Conservation (phyloP, 2,329 filamentous ascomycete species). For the Metarhizium guizhouense region DNA sequence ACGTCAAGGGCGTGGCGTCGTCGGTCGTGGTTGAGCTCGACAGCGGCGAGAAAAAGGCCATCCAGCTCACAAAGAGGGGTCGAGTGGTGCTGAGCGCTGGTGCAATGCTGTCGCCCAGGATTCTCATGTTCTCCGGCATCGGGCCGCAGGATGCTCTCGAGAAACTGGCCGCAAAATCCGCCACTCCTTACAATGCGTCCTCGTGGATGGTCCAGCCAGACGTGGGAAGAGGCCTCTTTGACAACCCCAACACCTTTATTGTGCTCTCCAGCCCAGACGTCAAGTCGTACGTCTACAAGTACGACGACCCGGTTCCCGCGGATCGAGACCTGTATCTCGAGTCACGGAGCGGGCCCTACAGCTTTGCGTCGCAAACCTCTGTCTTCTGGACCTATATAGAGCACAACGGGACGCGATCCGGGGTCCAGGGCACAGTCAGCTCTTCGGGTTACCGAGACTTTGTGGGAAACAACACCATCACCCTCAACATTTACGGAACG, state of each 20-base stretch:
- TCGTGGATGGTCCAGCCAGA: slow-evolving; percentile 39
- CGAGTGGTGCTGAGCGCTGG: slow-evolving; percentile 32
- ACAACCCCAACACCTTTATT: slow-evolving; percentile 48
- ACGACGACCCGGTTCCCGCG: slow-evolving; percentile 29
- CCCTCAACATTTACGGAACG: slow-evolving; percentile 48
- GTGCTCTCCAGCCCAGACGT: slow-evolving; percentile 33
- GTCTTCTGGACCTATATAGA: slow-evolving; percentile 42
- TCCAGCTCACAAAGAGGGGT: slow-evolving; percentile 14
- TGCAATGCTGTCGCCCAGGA: slow-evolving; percentile 27
- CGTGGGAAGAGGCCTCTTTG: slow-evolving; percentile 42
- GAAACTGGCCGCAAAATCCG: slow-evolving; percentile 12
- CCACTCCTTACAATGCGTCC: slow-evolving; percentile 18
- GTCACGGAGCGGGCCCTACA: slow-evolving; percentile 39
- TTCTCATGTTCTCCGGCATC: slow-evolving; percentile 36
- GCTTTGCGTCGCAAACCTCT: slow-evolving; percentile 42
- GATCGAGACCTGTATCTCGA: slow-evolving; percentile 39
- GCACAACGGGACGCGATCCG: slow-evolving; percentile 32
- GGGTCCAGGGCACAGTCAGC: slow-evolving; percentile 44
- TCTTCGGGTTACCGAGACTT: slow-evolving; percentile 33
- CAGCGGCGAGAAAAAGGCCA: slow-evolving; percentile 20
- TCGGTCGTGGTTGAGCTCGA: slow-evolving; percentile 29
- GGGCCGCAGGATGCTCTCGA: slow-evolving; percentile 26
- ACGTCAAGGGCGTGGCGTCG: slow-evolving; percentile 27
- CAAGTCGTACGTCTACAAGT: slow-evolving; percentile 38
- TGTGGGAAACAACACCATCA: slow-evolving; percentile 36